These are phyloP conservation scores for Hymenoscyphus fraxineus DNA, from an alignment of 2,329 filamentous ascomycete genomes.

Conservation along the genomic window DNA sequence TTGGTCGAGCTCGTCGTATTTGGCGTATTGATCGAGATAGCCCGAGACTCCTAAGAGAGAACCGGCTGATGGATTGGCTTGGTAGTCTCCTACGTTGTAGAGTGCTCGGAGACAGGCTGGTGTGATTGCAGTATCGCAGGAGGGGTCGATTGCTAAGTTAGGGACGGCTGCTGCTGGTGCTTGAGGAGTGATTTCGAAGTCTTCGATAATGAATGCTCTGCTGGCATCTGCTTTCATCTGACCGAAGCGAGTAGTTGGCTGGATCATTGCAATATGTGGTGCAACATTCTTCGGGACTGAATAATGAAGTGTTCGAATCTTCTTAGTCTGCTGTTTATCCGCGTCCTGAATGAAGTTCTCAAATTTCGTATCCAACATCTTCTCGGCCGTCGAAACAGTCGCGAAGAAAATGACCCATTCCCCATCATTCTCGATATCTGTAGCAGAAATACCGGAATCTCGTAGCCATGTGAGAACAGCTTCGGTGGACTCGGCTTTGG, in stretches of 20 bases:
- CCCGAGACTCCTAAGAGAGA: constrained; percentile 61
- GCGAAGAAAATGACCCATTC: constrained; percentile 45
- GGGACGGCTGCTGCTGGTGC: constrained; percentile 25
- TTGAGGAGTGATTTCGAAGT: neutral
- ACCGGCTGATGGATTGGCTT: constrained; percentile 42
- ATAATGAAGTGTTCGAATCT: constrained; percentile 47
- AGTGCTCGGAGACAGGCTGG: constrained; percentile 35
- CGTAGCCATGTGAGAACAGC: constrained; percentile 53
- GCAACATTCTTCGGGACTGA: constrained; percentile 37
- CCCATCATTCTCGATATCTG: constrained; percentile 48
- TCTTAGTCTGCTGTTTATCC: constrained; percentile 36
- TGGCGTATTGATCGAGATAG: constrained; percentile 36
- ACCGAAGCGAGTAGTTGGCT: constrained; percentile 49
- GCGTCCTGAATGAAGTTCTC: constrained; percentile 36
- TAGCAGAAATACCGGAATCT: constrained; percentile 45
- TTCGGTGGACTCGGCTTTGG: constrained; percentile 46
- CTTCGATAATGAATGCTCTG: constrained; percentile 21
- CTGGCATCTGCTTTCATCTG: constrained; percentile 27
- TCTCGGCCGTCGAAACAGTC: constrained; percentile 30
- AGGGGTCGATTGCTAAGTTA: constrained; percentile 15
- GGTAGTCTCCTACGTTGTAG: constrained; percentile 43
- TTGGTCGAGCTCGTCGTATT: constrained; percentile 21
- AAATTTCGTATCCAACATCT: constrained; percentile 37
- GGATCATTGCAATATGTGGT: constrained; percentile 39
- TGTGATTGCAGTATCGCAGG: constrained; percentile 34